Percentiles rank a stretch among this genome's conserved stretches.
phyloP scores from a whole-genome alignment of 345 rosid species.

The Eucalyptus leucophloia region DNA sequence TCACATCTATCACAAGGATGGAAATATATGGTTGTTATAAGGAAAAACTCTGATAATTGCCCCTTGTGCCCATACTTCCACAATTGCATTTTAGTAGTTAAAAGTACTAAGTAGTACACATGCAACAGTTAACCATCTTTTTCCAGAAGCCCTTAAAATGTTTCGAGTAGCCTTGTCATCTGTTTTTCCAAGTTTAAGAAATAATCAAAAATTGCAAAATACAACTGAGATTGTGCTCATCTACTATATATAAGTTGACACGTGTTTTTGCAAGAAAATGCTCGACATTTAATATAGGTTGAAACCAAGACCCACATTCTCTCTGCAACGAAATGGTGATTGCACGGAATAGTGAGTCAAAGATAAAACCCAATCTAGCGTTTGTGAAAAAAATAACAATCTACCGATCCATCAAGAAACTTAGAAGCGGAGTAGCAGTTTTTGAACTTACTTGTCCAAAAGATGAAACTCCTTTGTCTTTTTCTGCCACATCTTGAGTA shows the following conservation, averaged over 20 bases:
- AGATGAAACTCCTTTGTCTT: slow-evolving; percentile 89
- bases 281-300: background rate
- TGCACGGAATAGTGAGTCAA: background rate
- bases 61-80: background rate
- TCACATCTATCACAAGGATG: background rate
- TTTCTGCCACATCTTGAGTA: slow-evolving; percentile 97
- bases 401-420: background rate
- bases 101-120: background rate
- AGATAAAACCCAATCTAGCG: background rate
- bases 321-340: background rate
- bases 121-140: background rate
- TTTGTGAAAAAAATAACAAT: background rate
- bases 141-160: background rate
- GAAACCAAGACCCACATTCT: background rate
- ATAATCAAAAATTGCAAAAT: background rate
- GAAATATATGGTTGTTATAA: background rate
- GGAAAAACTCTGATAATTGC: background rate
- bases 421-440: background rate
- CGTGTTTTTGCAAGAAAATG: background rate
- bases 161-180: background rate
- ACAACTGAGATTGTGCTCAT: background rate
- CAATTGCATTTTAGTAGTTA: background rate
- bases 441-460: slow-evolving; percentile 71
- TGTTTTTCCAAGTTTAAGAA: background rate
- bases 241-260: background rate